Conservation (phyloP, 495 filamentous ascomycete genomes). For the Usnea hakonensis region DNA sequence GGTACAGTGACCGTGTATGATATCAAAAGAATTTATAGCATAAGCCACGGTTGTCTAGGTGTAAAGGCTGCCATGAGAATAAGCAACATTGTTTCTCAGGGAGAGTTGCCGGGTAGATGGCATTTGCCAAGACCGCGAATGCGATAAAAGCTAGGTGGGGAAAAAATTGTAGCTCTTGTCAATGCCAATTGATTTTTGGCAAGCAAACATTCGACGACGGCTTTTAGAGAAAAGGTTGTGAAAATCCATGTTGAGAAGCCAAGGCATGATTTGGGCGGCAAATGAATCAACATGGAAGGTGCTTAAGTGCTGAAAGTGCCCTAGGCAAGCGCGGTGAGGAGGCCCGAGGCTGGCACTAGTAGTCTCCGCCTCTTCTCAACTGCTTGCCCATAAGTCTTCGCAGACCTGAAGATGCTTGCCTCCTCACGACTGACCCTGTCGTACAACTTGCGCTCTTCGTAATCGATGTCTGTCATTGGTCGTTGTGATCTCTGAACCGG, state of each 20-base stretch:
- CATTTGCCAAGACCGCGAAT: not conserved
- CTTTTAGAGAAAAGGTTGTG: not conserved
- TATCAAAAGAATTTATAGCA: not conserved
- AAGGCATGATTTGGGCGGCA: not conserved
- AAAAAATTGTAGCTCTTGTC: not conserved
- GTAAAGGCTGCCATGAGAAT: not conserved
- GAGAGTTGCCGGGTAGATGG: not conserved
- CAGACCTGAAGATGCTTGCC: slow-evolving; percentile 7
- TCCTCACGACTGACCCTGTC: slow-evolving; percentile 3
- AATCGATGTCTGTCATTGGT: not conserved
- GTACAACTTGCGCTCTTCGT: slow-evolving; percentile 3
- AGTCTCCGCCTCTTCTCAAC: slow-evolving; percentile 9
- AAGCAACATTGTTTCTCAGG: no score
- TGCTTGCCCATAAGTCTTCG: not conserved
- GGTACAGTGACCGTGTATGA: not conserved
- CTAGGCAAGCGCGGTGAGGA: not conserved
- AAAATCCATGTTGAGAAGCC: not conserved
- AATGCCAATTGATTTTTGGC: not conserved
- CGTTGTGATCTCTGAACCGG: not conserved
- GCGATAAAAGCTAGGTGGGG: not conserved
- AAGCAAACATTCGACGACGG: not conserved
- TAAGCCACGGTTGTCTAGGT: not conserved
- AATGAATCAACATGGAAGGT: not conserved
- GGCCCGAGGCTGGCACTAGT: not conserved
- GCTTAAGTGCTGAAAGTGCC: not conserved